Base-by-base conservation (phyloP, 208 protist species). In the Leishmania arabica region DNA sequence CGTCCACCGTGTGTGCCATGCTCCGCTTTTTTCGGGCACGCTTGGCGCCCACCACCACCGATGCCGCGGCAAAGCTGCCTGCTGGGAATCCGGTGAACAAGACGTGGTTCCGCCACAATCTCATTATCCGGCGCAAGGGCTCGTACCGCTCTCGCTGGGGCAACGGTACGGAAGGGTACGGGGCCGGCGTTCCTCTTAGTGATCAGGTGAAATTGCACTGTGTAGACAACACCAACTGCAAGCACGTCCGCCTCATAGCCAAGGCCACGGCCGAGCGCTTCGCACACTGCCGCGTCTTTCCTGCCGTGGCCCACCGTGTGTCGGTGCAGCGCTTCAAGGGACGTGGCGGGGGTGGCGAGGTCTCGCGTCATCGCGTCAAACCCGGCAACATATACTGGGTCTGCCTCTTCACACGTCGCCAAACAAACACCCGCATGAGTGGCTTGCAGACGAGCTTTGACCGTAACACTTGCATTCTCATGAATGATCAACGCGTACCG, bases 221-320 rank as follows among this genome's bases (percentile, higher is more conserved):
- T 74, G 95, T 98, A 21, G 95, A 98, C 86, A 98, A 98, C 88
- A 97, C 95, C 47, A 96, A 96, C 86, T 98, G 95, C 85, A 96
- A 96, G 82, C 95, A 98, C 83, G 92, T 97, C 17, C 94, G 94
- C 17, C 91, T 98, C 72, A 96, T 98, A 66, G 91, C 95, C 19
- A 93, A 93, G 70, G 92, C 92, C 5, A 96, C 92, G 11, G 91
- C 88, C 5, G 93, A 98, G 88, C 93, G 93, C n/a, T 96, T 97
- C 78, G 93, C 95, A 24, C 93, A 97, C 84, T 95, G 93, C 83
- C 91, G 93, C 69, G 87, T 97, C 62, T 96, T 98, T 74, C 93
- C 95, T 27, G 93, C 92, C 19, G 95, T 97, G 3, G 93, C 93
- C 1, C 93, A 98, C 70, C 93, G 95, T 73, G 93, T 98, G 56